A percentile compares a stretch with the other conserved stretches of the same genome.
These are phyloP conservation scores for Colletotrichum higginsianum DNA, from an alignment of 2,329 filamentous ascomycete species.

Conservation along the genomic window DNA sequence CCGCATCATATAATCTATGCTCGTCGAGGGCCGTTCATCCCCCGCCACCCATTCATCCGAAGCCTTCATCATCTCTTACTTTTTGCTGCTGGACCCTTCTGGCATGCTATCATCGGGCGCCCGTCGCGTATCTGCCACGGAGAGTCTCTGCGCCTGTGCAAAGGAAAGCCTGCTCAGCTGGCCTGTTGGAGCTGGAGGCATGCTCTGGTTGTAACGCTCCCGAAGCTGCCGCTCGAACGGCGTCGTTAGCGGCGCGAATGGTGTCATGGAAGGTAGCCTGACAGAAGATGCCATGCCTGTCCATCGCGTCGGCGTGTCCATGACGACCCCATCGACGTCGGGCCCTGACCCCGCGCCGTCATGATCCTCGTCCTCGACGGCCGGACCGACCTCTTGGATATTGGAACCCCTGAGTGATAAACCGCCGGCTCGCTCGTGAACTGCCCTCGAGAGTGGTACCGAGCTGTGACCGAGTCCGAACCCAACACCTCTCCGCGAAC, in stretches of 20 bases:
- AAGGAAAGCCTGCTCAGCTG: slow-evolving; percentile 35
- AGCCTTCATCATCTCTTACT: background rate
- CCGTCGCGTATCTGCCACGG: slow-evolving; percentile 17
- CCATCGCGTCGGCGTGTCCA: slow-evolving; percentile 64
- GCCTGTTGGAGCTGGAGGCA: slow-evolving; percentile 13
- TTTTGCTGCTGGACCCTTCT: background rate
- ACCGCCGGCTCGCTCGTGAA: slow-evolving; percentile 20
- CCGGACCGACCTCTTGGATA: slow-evolving; percentile 22
- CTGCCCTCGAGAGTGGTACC: slow-evolving; percentile 31
- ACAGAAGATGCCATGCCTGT: slow-evolving; percentile 58
- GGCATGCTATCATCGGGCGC: background rate
- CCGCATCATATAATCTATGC: background rate
- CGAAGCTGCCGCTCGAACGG: slow-evolving; percentile 58
- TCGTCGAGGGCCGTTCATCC: background rate
- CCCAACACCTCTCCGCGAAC: slow-evolving; percentile 18
- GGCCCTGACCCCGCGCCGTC: slow-evolving; percentile 23
- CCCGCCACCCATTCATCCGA: background rate
- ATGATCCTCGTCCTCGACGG: slow-evolving; percentile 36
- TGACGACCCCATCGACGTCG: slow-evolving; percentile 23
- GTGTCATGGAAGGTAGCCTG: slow-evolving; percentile 59
- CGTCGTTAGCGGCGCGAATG: slow-evolving; percentile 58
- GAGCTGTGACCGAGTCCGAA: slow-evolving; percentile 10
- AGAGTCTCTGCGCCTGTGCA: slow-evolving; percentile 30
- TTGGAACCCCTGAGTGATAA: slow-evolving; percentile 24
- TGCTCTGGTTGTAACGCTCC: slow-evolving; percentile 40